Conservation (phyloP, 148 eudicot genomes). For the Nepenthes gracilis region DNA sequence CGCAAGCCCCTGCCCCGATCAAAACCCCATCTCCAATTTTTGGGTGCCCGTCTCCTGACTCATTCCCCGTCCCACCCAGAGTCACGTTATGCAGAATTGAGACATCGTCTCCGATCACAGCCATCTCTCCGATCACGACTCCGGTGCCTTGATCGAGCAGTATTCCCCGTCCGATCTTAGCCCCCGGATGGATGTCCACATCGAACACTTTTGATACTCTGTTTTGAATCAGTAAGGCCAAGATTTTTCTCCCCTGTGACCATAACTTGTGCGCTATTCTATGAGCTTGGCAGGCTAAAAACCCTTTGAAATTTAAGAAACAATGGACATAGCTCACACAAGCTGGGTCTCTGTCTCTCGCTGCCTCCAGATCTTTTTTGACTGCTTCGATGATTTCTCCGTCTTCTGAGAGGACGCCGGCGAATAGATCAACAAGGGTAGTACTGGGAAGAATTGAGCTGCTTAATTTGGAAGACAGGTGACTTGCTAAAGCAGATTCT, state of each 20-base stretch:
- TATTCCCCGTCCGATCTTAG: conserved; percentile 30
- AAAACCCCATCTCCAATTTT: conserved; percentile 41
- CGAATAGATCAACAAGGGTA: conserved; percentile 17
- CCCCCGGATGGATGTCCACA: conserved; percentile 46
- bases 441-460: conserved; percentile 8
- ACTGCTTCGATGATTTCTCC: conserved; percentile 14
- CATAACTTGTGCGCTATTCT: conserved; percentile 29
- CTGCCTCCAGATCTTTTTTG: conserved; percentile 29
- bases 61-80: conserved; percentile 41
- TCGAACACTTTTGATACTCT: conserved; percentile 40
- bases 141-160: conserved; percentile 50
- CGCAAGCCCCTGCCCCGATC: conserved; percentile 37
- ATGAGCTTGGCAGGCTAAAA: conserved; percentile 41
- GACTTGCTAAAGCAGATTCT: conserved; percentile 27
- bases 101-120: too few relatives aligned
- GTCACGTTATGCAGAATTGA: too few relatives aligned
- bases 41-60: conserved; percentile 36
- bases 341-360: conserved; percentile 38
- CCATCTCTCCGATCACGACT: conserved; percentile 30
- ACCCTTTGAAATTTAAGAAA: conserved; percentile 45
- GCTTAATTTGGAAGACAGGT: conserved; percentile 22
- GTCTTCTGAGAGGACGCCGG: conserved; percentile 6
- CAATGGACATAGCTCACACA: conserved; percentile 36
- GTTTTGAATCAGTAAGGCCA: conserved; percentile 26
- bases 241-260: conserved; percentile 13